phyloP scores from a whole-genome alignment of 208 protist genomes.

The Wallacemonas sp. region DNA sequence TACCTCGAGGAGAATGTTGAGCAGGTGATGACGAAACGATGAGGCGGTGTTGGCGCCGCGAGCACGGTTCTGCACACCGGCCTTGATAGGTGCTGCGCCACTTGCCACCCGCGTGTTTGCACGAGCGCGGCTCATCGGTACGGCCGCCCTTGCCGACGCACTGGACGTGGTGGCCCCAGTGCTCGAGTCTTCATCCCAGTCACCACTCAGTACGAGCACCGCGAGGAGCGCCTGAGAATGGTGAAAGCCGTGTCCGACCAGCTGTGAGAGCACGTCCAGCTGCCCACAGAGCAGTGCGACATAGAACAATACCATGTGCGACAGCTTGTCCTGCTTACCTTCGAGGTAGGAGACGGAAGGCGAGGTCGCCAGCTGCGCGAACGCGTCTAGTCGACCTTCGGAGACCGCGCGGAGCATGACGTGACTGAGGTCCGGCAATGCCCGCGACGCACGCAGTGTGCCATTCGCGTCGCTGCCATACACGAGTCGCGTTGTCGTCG shows the following conservation, averaged over 20 bases:
- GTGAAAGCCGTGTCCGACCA: conserved; percentile 65
- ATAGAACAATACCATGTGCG: conserved; percentile 49
- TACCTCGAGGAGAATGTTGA: neutral
- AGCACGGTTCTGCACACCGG: too few species aligned
- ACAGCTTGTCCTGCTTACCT: conserved; percentile 26
- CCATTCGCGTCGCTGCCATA: conserved; percentile 15
- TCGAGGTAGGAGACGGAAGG: conserved; percentile 64
- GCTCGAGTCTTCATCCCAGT: conserved; percentile 13
- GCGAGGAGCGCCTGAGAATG: conserved; percentile 60
- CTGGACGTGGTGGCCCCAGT: neutral
- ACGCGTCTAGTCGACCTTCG: conserved; percentile 51
- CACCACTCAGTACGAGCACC: conserved; percentile 52
- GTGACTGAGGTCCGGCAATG: conserved; percentile 70
- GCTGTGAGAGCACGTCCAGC: conserved; percentile 47
- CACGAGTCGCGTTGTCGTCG: conserved; percentile 67
- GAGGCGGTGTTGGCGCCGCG: neutral
- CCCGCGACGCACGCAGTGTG: conserved; percentile 38
- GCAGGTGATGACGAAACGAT: conserved; percentile 1
- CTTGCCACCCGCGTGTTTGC: too few species aligned
- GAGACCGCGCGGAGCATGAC: conserved; percentile 65
- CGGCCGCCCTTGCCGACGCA: neutral
- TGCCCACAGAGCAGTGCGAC: conserved; percentile 62
- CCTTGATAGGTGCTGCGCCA: too few species aligned
- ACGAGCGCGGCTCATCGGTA: neutral
- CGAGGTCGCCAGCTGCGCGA: conserved; percentile 53